phyloP scores from a whole-genome alignment of 139 green algal genomes.

The Chlorella sp. region DNA sequence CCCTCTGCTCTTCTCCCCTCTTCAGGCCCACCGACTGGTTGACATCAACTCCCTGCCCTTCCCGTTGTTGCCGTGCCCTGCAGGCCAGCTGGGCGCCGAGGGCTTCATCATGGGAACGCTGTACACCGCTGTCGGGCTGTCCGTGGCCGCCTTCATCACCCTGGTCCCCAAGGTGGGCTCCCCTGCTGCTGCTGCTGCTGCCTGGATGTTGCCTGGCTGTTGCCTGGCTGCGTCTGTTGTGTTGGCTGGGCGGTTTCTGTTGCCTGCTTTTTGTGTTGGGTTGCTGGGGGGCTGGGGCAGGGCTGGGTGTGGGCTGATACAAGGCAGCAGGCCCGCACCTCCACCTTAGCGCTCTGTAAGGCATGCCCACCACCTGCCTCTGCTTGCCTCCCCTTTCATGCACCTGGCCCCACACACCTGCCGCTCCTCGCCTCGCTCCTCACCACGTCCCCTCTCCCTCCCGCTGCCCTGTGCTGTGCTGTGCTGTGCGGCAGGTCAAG shows the following conservation, averaged over 20 bases:
- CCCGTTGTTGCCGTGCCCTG: not conserved
- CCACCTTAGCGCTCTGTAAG: no score
- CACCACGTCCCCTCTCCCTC: not conserved
- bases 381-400: not conserved
- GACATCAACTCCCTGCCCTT: not conserved
- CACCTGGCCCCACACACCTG: not conserved
- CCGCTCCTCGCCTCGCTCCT: not conserved
- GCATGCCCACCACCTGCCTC: not conserved
- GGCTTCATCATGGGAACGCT: constrained; percentile 82
- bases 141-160: constrained; percentile 52
- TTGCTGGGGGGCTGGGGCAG: not conserved
- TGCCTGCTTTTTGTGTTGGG: no score
- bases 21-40: no score
- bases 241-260: not conserved
- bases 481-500: not conserved
- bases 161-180: constrained; percentile 41
- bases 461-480: no score
- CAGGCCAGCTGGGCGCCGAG: constrained; percentile 78
- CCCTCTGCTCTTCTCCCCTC: no score
- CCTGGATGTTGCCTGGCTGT: not conserved
- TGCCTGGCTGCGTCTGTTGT: not conserved
- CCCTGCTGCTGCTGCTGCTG: no score
- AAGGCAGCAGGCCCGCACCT: not conserved
- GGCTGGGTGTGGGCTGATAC: not conserved
- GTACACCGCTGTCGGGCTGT: constrained; percentile 71